These are phyloP conservation scores for Ogataea hybrid DNA, from an alignment of 1,139 yeast species.

Conservation along the genomic window DNA sequence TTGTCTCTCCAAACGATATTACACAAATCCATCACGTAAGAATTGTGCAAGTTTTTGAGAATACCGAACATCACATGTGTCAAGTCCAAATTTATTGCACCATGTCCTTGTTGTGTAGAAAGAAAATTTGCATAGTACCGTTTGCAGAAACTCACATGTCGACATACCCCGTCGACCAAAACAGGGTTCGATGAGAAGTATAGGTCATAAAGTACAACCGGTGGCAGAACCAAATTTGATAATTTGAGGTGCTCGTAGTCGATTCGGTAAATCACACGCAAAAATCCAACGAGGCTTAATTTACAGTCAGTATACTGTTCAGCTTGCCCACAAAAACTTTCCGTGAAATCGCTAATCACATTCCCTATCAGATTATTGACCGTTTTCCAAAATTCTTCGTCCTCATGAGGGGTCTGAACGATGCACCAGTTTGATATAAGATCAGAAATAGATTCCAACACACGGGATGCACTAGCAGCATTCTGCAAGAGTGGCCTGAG, in stretches of 20 bases:
- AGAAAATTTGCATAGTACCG: conserved; percentile 28
- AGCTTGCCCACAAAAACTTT: conserved; percentile 12
- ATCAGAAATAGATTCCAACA: conserved; percentile 4
- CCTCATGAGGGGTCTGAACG: background rate
- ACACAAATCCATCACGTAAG: conserved; percentile 57
- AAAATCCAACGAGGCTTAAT: conserved; percentile 15
- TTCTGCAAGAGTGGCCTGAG: conserved; percentile 5
- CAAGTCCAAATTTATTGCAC: conserved; percentile 11
- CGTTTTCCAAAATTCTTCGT: conserved; percentile 16
- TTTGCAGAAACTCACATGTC: conserved; percentile 47
- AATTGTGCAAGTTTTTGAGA: conserved; percentile 44
- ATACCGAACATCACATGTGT: conserved; percentile 27
- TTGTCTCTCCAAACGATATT: conserved; percentile 65
- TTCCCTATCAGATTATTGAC: conserved; percentile 17
- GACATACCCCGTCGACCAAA: conserved; percentile 47
- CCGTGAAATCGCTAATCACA: conserved; percentile 9
- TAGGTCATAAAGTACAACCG: conserved; percentile 38
- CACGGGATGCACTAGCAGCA: background rate
- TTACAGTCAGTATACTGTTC: conserved; percentile 5
- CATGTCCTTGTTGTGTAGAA: conserved; percentile 25
- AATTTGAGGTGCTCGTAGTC: conserved; percentile 27
- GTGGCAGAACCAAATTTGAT: conserved; percentile 38
- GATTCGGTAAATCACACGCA: conserved; percentile 26
- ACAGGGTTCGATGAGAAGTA: conserved; percentile 43
- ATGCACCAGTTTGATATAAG: conserved; percentile 18